Base-by-base conservation (phyloP, 2,329 filamentous ascomycete genomes). In the Rasamsonia emersonii region DNA sequence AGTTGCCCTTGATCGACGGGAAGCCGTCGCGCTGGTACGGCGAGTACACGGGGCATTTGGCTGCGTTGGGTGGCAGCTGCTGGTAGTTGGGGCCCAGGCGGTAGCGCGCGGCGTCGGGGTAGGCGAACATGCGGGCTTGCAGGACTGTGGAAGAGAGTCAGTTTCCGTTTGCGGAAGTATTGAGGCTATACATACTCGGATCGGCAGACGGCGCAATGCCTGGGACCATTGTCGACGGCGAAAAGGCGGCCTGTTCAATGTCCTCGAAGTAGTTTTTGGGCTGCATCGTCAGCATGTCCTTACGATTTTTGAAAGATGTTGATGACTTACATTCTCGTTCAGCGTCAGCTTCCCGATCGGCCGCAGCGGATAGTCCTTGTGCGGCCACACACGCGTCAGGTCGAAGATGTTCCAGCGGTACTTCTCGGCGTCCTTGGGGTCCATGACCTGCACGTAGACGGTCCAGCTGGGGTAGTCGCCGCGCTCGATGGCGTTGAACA, bases 171-270 rank as follows among this genome's bases (percentile, higher is more conserved):
- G n/a, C 20, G 15, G 9, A 28, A 13, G 11, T 6, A 17, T 9
- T n/a, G 9, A 18, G 6, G 28, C 14, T 10, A 5, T 10, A 40
- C 45, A 35, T 23, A 54, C 53, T 69, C 58, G 75, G 72, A 46
- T 83, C 78, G 5, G 74, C 71, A 0, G 72, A 73, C 0, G 75
- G 69, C 32, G 70, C 75, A 28, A 78, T 65, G 1, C 79, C 79
- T 0, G 76, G 77, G 0, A 80, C 73, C 50, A 82, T 60, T 38
- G 71, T 75, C 0, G 71, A 71, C 0, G 79, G 78, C 0, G 73
- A 75, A 46, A 82, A 83, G 0, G 75, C 73, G 0, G 73, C 70
- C 55, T 82, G 77, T 52, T 83, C 78, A 28, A 80, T 71, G 44
- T 82, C 77, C 24, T 68, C 61, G 43, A 79, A 79, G 56, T 78